Percentiles rank a stretch among this genome's conserved stretches.
Conservation (phyloP, 805 yeast genomes). For the Saturnispora kantuleensis region DNA sequence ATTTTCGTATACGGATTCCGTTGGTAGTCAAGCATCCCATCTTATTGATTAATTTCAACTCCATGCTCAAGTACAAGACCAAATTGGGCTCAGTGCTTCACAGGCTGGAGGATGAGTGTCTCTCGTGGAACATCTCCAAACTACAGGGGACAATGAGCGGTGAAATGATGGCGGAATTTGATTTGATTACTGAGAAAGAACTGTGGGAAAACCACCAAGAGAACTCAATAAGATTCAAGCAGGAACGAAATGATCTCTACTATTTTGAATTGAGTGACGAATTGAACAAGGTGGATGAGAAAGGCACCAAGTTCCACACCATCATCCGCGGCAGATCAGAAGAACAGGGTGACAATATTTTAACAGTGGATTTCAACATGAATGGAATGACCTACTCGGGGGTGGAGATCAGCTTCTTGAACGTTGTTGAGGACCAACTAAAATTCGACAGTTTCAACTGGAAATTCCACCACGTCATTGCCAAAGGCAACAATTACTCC, state of each 20-base stretch:
- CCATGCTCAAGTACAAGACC: conserved; percentile 57
- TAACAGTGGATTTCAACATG: conserved; percentile 39
- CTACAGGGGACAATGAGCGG: conserved; percentile 43
- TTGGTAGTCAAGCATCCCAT: conserved; percentile 25
- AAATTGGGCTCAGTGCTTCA: conserved; percentile 63
- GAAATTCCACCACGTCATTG: conserved; percentile 52
- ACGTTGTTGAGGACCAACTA: conserved; percentile 53
- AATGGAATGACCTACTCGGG: conserved; percentile 61
- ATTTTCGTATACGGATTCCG: conserved; percentile 53
- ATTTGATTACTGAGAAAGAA: conserved; percentile 15
- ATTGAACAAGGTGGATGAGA: conserved; percentile 16
- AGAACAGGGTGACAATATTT: conserved; percentile 3
- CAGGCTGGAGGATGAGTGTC: conserved; percentile 56
- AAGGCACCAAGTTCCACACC: conserved; percentile 21
- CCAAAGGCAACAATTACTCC: conserved; percentile 22
- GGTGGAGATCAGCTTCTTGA: conserved; percentile 52
- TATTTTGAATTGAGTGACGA: conserved; percentile 25
- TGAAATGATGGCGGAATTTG: conserved; percentile 29
- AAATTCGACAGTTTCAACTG: conserved; percentile 61
- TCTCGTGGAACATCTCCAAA: conserved; percentile 64
- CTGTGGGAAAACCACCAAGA: conserved; percentile 14
- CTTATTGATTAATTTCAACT: conserved; percentile 32
- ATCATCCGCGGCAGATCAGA: conserved; percentile 19
- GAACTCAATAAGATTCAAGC: conserved; percentile 21
- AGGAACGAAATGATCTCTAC: conserved; percentile 26